Percentiles rank a stretch among this genome's conserved stretches.
These are phyloP conservation scores for Hirsutella minnesotensis DNA, from an alignment of 2,329 filamentous ascomycete species.

Conservation along the genomic window DNA sequence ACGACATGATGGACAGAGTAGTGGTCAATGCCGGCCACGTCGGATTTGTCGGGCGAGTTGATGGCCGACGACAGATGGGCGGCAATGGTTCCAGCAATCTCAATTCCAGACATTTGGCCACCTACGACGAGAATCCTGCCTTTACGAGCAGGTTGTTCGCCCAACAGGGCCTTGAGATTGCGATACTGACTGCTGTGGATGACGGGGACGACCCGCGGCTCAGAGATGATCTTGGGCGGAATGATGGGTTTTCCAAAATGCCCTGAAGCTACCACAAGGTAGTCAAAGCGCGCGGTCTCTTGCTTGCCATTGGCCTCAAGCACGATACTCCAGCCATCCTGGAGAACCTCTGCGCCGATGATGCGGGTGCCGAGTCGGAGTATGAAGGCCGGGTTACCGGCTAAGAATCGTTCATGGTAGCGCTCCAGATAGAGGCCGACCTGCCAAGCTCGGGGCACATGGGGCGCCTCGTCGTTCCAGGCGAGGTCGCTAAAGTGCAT, in stretches of 20 bases:
- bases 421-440: constrained; percentile 54
- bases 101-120: constrained; percentile 72
- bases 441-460: constrained; percentile 67
- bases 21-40: constrained; percentile 29
- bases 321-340: constrained; percentile 30
- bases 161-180: constrained; percentile 36
- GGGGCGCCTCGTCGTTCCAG: constrained; percentile 49
- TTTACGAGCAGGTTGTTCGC: constrained; percentile 20
- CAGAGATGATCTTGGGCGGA: constrained; percentile 28
- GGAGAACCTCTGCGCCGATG: constrained; percentile 22
- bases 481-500: constrained; percentile 61
- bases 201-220: constrained; percentile 30
- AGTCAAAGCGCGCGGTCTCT: constrained; percentile 49
- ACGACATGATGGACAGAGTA: constrained; percentile 57
- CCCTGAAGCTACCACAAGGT: constrained; percentile 60
- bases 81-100: constrained; percentile 63
- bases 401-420: constrained; percentile 34
- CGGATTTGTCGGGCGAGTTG: constrained; percentile 35
- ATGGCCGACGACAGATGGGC: constrained; percentile 54
- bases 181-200: constrained; percentile 61
- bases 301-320: constrained; percentile 21
- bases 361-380: constrained; percentile 39
- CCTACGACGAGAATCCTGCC: constrained; percentile 64
- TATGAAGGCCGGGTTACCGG: constrained; percentile 18
- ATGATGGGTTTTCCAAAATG: constrained; percentile 57